Evolutionary conservation across 1,139 yeast genomes (phyloP), one percentile per base, ranked within the genome.

Genomic region (Diutina mesorugosa): DNA sequence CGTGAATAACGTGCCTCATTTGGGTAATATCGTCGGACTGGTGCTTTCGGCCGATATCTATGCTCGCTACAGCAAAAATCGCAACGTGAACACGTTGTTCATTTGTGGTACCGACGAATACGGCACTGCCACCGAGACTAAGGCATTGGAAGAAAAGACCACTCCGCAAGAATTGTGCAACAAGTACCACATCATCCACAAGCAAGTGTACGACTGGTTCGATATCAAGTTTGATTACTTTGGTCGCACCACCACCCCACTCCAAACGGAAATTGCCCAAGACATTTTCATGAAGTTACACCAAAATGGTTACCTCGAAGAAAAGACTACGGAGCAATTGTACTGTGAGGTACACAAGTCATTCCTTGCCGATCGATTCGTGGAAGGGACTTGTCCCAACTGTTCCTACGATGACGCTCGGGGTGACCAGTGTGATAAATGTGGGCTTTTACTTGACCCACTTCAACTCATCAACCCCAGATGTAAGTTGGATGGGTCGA

Each of bases 91-190:
- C 68, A 78, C 96, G 28, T 74, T 93, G 60, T 93, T 76, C 66
- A 73, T 93, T 59, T 90, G 99, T 73, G 99, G 99, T 72, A 95
- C 99, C 47, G 99, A 93, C 69, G 99, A 93, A 72, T 95, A 93
- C 69, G 99, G 99, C 69, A 93, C 99, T 60, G 99, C 99, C 56
- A 93, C 99, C 30, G 99, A 93, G 72, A 95, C 99, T 46, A 93
- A 93, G 72, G 99, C 99, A 10, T 76, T 93, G 58, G 99, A 93
- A 71, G 98, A 93, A 67, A 85, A 87, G 53, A 85, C 89, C 60
- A 80, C 95, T 5, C 99, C 99, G 55, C 76, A 82, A 64, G 85
- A 90, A 66, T 77, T 93, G 64, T 93, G 98, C 77, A 90, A 87
- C 70, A 93, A 93, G 70, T 93, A 89, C 72, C 87, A 90, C 71